phyloP scores from a whole-genome alignment of 352 stramenopile genomes.

The Pythium coloratum region DNA sequence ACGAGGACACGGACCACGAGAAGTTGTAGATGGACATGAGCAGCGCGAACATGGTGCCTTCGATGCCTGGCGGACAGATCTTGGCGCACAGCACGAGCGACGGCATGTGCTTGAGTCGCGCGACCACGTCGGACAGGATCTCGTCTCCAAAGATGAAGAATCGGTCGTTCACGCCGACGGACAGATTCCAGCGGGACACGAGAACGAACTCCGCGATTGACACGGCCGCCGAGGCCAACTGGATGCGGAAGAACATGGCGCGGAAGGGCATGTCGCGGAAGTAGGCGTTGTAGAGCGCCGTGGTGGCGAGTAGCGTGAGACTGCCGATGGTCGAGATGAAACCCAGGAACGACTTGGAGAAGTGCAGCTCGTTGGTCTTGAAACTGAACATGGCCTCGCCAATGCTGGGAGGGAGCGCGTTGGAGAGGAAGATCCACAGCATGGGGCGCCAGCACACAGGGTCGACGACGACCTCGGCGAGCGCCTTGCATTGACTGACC shows the following conservation, averaged over 20 bases:
- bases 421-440: constrained; percentile 84
- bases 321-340: constrained; percentile 78
- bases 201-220: constrained; percentile 73
- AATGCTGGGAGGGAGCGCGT: constrained; percentile 67
- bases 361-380: constrained; percentile 72
- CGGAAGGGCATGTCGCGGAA: constrained; percentile 80
- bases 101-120: constrained; percentile 88
- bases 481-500: constrained; percentile 42
- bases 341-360: constrained; percentile 76
- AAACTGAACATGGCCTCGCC: constrained; percentile 85
- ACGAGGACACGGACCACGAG: constrained; percentile 75
- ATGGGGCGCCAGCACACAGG: constrained; percentile 77
- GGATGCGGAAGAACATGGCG: constrained; percentile 72
- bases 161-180: constrained; percentile 56
- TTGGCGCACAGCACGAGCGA: constrained; percentile 95
- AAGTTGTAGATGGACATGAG: constrained; percentile 89
- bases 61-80: constrained; percentile 94
- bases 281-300: constrained; percentile 77
- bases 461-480: constrained; percentile 63
- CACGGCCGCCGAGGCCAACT: constrained; percentile 63
- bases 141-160: constrained; percentile 86
- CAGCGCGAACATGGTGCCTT: constrained; percentile 96
- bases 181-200: constrained; percentile 64
- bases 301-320: constrained; percentile 69
- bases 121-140: constrained; percentile 79